Base-by-base conservation (phyloP, 495 filamentous ascomycete genomes). In the Xylaria cubensis region DNA sequence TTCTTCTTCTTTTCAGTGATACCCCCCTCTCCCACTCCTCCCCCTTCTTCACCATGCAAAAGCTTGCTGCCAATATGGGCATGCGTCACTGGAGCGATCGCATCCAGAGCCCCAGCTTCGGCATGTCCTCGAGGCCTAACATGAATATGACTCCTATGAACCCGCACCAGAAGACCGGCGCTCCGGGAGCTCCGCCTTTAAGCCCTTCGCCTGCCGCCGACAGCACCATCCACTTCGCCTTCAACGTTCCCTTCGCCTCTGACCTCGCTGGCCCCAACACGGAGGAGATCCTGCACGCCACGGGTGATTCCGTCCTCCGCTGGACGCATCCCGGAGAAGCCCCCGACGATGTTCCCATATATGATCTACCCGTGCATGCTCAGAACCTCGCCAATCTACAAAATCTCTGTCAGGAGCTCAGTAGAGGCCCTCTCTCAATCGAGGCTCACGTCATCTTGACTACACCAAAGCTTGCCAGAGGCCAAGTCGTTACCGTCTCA, bases 181-280 rank as follows among this genome's bases (percentile, higher is more conserved):
- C 85, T 71, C 89, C 91, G 80, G 88, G 86, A 66, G 85, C 89
- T 72, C 88, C 90, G 41, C 88, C 90, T 26, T 86, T 91, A 81
- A 88, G 90, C 67, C 87, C 89, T 61, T 87, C 90, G 44, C 88
- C 90, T 46, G 83, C 87, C 61, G 84, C 88, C 81, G 91, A 94
- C 75, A 83, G 90, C 39, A 88, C 89, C 70, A 91, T 95, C 77
- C 83, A 87, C 78, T 87, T 87, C 81, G 93, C 93, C 75, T 98
- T 98, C 89, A 97, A 97, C 78, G 92, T 98, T 10, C 96, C 96
- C 42, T 97, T 99, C 84, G 90, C 93, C 69, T 97, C 94, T 61
- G 92, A 94, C 74, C 88, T 97, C 70, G 90, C 92, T 72, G 96
- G 97, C 36, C 96, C 96, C 74, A 93, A 97, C 74, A 88, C 89